A percentile compares a stretch with the other conserved stretches of the same genome.
Evolutionary conservation across 371 early-diverging fungal species (phyloP).

Genomic region (Syncephalastrum contaminatum): DNA sequence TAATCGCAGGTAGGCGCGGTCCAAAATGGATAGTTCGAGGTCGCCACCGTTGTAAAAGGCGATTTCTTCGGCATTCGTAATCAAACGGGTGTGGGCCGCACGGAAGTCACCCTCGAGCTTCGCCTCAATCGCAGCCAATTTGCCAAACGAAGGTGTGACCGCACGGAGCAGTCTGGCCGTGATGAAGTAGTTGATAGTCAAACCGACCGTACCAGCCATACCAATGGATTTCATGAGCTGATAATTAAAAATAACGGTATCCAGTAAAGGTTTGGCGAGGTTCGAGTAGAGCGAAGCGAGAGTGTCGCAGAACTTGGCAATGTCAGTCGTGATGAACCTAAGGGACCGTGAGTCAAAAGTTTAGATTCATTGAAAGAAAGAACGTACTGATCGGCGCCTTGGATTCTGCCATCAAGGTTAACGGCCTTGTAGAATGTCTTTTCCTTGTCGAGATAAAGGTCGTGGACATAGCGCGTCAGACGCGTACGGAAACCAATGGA

Average conservation of each 20-base stretch:
- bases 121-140: constrained; percentile 79
- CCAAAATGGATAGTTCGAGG: constrained; percentile 73
- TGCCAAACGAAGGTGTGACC: constrained; percentile 85
- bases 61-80: constrained; percentile 90
- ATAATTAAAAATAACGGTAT: constrained; percentile 82
- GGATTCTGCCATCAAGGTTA: constrained; percentile 82
- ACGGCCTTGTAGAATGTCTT: constrained; percentile 82
- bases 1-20: constrained; percentile 64
- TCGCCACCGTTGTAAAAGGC: constrained; percentile 81
- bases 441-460: constrained; percentile 71
- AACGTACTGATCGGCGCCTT: constrained; percentile 83
- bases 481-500: constrained; percentile 87
- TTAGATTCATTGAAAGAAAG: neutral
- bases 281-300: constrained; percentile 78
- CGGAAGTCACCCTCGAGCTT: constrained; percentile 90
- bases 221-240: constrained; percentile 82
- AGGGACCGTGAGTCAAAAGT: neutral
- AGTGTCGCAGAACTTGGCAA: constrained; percentile 80
- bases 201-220: constrained; percentile 63
- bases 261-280: constrained; percentile 83
- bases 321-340: constrained; percentile 81
- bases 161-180: constrained; percentile 72
- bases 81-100: constrained; percentile 78
- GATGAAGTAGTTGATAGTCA: constrained; percentile 68
- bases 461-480: constrained; percentile 78